These are phyloP conservation scores for Coelastrella sp. DNA, from an alignment of 139 green algal species.

Conservation along the genomic window DNA sequence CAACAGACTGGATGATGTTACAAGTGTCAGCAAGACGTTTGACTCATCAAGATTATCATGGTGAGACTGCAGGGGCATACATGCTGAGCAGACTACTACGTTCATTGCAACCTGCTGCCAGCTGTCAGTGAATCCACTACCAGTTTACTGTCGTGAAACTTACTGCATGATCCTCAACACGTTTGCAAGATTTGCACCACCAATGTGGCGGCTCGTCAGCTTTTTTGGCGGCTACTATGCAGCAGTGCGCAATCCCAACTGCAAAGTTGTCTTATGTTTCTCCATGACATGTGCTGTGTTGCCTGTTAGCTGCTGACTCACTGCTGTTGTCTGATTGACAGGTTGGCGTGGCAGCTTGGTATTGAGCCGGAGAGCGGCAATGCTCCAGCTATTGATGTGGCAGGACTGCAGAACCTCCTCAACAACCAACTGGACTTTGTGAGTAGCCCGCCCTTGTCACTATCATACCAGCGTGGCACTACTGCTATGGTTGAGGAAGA, in stretches of 20 bases:
- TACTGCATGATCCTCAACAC: too few relatives aligned
- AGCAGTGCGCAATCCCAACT: too few relatives aligned
- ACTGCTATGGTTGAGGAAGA: neutral
- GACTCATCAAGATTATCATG: slow-evolving; percentile 29
- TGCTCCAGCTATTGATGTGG: neutral
- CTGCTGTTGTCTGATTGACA: neutral
- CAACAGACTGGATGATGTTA: slow-evolving; percentile 44
- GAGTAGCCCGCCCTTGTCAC: neutral
- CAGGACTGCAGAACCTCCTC: neutral
- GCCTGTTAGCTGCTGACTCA: too few relatives aligned
- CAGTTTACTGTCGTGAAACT: too few relatives aligned
- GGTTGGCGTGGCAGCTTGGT: slow-evolving; percentile 26
- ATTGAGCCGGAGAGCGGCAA: neutral
- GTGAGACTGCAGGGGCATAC: neutral
- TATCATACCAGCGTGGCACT: neutral
- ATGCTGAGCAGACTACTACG: neutral
- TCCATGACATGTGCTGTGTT: too few relatives aligned
- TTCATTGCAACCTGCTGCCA: too few relatives aligned
- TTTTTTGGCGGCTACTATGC: too few relatives aligned
- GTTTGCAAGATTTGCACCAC: too few relatives aligned
- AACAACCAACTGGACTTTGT: slow-evolving; percentile 56
- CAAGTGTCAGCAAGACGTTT: slow-evolving; percentile 20
- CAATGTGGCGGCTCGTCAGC: too few relatives aligned
- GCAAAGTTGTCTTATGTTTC: too few relatives aligned
- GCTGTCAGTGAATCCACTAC: too few relatives aligned